These are phyloP conservation scores for Phytopythium mirpurense DNA, from an alignment of 352 stramenopile species.

Conservation along the genomic window DNA sequence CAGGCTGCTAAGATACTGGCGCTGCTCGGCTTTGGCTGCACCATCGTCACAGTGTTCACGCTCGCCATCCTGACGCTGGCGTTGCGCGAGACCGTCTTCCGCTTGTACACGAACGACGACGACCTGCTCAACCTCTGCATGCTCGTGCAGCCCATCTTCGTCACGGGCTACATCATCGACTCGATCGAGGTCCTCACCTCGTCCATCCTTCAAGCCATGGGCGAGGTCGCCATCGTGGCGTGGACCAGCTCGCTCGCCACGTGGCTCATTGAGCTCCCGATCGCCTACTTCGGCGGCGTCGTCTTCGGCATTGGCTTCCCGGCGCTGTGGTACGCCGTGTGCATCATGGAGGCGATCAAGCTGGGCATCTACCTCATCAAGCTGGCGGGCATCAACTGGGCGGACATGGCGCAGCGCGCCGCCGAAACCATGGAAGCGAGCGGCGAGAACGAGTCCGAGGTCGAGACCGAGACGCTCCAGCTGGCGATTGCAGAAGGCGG, in stretches of 20 bases:
- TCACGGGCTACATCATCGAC: constrained; percentile 23
- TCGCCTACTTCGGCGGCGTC: constrained; percentile 25
- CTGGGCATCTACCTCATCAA: constrained; percentile 17
- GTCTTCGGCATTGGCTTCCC: constrained; percentile 21
- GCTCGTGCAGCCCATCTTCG: constrained; percentile 24
- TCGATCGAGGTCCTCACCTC: constrained; percentile 26
- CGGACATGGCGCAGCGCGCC: constrained; percentile 16
- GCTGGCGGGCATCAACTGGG: constrained; percentile 16
- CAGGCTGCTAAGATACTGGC: constrained; percentile 37
- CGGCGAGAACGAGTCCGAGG: constrained; percentile 15
- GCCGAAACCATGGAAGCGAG: constrained; percentile 19
- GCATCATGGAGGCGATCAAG: constrained; percentile 23
- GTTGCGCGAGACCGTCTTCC: constrained; percentile 20
- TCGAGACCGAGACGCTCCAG: constrained; percentile 14
- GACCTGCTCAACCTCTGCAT: constrained; percentile 21
- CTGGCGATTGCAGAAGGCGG: constrained; percentile 21
- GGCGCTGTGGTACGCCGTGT: constrained; percentile 19
- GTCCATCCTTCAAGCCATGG: constrained; percentile 20
- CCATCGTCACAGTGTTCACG: constrained; percentile 23
- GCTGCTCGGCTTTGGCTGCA: constrained; percentile 43
- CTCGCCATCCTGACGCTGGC: constrained; percentile 28
- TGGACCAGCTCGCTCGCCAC: constrained; percentile 24
- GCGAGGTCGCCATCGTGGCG: constrained; percentile 18
- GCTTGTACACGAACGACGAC: constrained; percentile 28
- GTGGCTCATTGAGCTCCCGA: constrained; percentile 28